A percentile compares a stretch with the other conserved stretches of the same genome.
Conservation (phyloP, 1,284 basidiomycete genomes). For the Ceratobasidium theobromae region DNA sequence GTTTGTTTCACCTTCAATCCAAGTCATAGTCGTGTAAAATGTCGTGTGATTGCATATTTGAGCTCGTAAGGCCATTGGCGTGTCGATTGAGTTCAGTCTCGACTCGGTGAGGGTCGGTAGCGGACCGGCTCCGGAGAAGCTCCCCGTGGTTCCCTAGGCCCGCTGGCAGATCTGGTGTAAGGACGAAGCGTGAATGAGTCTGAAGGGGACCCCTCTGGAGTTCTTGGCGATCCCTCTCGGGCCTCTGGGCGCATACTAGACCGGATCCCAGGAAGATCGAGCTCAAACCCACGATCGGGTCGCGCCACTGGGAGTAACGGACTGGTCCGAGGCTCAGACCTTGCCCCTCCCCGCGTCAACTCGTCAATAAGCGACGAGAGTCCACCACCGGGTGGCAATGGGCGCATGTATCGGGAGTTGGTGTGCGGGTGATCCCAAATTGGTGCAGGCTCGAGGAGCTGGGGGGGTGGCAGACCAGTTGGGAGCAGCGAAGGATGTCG, state of each 20-base stretch:
- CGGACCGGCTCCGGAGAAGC: neutral
- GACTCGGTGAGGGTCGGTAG: constrained; percentile 10
- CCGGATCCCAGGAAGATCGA: neutral
- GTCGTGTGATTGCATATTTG: constrained; percentile 31
- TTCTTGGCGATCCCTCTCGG: neutral
- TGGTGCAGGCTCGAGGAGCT: constrained; percentile 18
- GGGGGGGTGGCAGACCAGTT: constrained; percentile 24
- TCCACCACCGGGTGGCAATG: neutral
- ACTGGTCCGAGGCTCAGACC: constrained; percentile 29
- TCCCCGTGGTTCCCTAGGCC: neutral
- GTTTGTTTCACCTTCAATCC: neutral
- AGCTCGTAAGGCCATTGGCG: constrained; percentile 26
- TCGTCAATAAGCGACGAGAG: constrained; percentile 4
- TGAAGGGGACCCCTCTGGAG: constrained; percentile 8
- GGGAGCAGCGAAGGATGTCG: constrained; percentile 9
- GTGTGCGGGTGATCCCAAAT: constrained; percentile 29
- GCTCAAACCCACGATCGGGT: neutral
- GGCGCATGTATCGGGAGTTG: constrained; percentile 30
- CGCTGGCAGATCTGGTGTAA: neutral
- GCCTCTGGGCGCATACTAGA: neutral
- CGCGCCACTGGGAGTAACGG: neutral
- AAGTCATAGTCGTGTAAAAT: constrained; percentile 18
- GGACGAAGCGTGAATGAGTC: neutral
- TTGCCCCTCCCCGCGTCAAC: constrained; percentile 4
- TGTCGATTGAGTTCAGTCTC: neutral